Base-by-base conservation (phyloP, 176 grass and related monocot genomes). In the Lolium perenne region DNA sequence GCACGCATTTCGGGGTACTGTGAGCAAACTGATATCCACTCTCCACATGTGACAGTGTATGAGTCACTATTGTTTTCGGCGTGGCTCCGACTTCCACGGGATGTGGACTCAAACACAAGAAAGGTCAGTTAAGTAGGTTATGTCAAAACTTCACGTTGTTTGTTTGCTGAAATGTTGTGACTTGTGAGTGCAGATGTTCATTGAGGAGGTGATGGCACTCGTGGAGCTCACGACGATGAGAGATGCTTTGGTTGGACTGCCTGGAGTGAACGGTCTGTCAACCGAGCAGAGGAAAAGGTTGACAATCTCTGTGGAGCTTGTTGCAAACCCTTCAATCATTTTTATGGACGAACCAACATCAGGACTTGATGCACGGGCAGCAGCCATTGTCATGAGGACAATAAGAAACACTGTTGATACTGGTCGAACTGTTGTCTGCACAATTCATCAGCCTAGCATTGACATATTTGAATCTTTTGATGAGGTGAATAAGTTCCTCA, bases 281-380 rank as follows among this genome's bases (percentile, higher is more conserved):
- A 97, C 92, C 43, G 95, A 97, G 83, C 95, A 97, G 76, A 79
- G 95, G 13, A 97, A 97, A 89, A 91, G 95, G 54, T 84, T 97
- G 20, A 97, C 95, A 15, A 97, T 97, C 84, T 91, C 95, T 26
- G 95, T 97, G 53, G 95, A 97, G 70, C 90, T 97, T 74, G 95
- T 97, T 32, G 91, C 95, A 21, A 97, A 94, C 74, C 95, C 95
- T 54, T 97, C 95, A 0, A 97, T 97, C 35, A 91, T 97, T 85
- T 97, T 97, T 71, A 97, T 97, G 95, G 95, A 97, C 83, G 95
- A 97, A 70, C 95, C 95, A 43, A 97, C 95, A 57, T 97, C 95
- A 2, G 95, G 95, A 40, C 92, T 97, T 22, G 95, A 97, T 78
- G 95, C 95, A 32, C 86, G 95, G 38, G 95, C 95, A 38, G 92